Conservation (phyloP, 495 filamentous ascomycete genomes). For the Sphaerosporella brunnea region DNA sequence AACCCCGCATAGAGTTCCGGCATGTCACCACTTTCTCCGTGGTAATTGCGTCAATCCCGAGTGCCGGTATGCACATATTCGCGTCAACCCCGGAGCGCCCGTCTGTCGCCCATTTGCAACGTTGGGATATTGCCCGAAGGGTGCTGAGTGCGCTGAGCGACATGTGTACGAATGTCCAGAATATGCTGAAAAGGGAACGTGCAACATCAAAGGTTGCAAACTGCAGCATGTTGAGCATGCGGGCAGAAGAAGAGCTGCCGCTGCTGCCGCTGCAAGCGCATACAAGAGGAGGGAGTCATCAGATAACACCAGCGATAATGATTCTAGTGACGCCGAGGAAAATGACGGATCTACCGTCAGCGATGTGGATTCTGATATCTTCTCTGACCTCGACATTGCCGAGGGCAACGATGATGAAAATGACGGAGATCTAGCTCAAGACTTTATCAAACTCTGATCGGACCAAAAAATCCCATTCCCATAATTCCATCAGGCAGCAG, state of each 20-base stretch:
- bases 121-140: constrained; percentile 81
- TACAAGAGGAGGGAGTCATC: constrained; percentile 12
- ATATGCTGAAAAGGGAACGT: constrained; percentile 76
- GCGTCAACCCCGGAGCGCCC: constrained; percentile 59
- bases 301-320: constrained; percentile 50
- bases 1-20: constrained; percentile 65
- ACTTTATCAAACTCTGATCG: constrained; percentile 45
- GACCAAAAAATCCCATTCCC: too few species aligned
- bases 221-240: constrained; percentile 80
- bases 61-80: constrained; percentile 80
- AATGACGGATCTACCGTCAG: constrained; percentile 54
- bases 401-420: constrained; percentile 34
- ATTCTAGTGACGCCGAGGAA: constrained; percentile 72
- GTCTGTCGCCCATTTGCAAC: constrained; percentile 74
- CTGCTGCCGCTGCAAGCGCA: constrained; percentile 20
- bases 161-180: constrained; percentile 87
- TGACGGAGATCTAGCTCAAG: constrained; percentile 46
- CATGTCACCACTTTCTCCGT: constrained; percentile 77
- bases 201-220: constrained; percentile 66
- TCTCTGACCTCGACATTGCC: constrained; percentile 49
- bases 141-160: constrained; percentile 56
- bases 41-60: constrained; percentile 76
- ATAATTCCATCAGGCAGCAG: too few species aligned
- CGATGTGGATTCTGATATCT: constrained; percentile 76
- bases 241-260: constrained; percentile 44